Conservation (phyloP, 2,329 filamentous ascomycete genomes). For the Ustilaginoidea virens region DNA sequence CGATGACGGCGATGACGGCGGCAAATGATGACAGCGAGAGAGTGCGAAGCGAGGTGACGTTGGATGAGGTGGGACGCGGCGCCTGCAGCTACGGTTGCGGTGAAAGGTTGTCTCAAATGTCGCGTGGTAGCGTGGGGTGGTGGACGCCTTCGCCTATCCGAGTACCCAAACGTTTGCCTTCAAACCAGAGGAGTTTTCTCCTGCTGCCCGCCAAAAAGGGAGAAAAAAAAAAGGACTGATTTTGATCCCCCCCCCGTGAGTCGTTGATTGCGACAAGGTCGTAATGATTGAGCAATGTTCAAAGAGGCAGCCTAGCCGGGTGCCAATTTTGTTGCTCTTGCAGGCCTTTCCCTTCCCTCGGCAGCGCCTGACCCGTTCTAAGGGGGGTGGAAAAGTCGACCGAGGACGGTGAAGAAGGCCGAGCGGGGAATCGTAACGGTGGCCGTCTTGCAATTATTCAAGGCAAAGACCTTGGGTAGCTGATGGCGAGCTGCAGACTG, state of each 20-base stretch:
- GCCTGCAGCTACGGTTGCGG: conserved; percentile 4
- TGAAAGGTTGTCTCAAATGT: conserved; percentile 12
- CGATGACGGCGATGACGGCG: conserved; percentile 7
- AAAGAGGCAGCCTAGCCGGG: no score
- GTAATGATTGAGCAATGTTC: background rate
- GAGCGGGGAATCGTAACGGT: conserved; percentile 27
- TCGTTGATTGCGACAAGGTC: no score
- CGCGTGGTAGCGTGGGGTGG: conserved; percentile 12
- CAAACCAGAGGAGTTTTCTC: background rate
- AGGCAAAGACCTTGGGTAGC: conserved; percentile 12
- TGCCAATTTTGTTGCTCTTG: background rate
- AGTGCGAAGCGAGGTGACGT: no score
- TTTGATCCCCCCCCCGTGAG: no score
- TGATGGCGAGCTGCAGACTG: conserved; percentile 1
- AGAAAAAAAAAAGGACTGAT: background rate
- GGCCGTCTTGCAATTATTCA: conserved; percentile 31
- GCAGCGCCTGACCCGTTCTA: conserved; percentile 18
- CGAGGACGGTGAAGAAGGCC: conserved; percentile 32
- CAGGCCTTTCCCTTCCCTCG: background rate
- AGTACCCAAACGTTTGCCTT: background rate
- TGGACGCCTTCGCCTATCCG: conserved; percentile 3
- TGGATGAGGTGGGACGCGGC: background rate
- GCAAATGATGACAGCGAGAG: no score
- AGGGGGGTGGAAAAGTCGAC: conserved; percentile 37
- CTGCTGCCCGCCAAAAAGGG: background rate